Evolutionary conservation across 768 basidiomycete species (phyloP).

Genomic region (Hemileccinum impolitum): DNA sequence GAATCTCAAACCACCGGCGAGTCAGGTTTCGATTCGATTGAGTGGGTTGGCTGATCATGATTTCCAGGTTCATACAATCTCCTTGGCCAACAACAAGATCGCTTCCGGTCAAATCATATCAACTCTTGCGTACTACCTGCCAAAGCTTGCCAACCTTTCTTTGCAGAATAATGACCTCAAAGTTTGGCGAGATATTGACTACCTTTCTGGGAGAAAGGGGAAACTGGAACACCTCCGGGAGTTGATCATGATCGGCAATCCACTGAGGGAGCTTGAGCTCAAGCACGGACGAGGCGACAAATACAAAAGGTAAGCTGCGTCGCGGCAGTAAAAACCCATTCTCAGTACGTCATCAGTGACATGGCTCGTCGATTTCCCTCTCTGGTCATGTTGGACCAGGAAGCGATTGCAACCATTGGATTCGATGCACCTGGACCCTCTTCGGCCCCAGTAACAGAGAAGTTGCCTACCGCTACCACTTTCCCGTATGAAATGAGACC

Average conservation of each 20-base stretch:
- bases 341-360: slow-evolving; percentile 48
- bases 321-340: not conserved
- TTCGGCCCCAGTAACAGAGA: slow-evolving; percentile 33
- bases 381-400: slow-evolving; percentile 79
- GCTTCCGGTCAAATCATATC: slow-evolving; percentile 54
- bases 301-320: slow-evolving; percentile 60
- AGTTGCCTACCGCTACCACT: slow-evolving; percentile 56
- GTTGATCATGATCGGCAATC: slow-evolving; percentile 73
- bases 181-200: slow-evolving; percentile 67
- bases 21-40: slow-evolving; percentile 8
- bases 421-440: slow-evolving; percentile 70
- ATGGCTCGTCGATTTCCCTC: slow-evolving; percentile 77
- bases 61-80: slow-evolving; percentile 70
- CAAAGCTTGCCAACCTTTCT: slow-evolving; percentile 75
- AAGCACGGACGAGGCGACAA: slow-evolving; percentile 53
- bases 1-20: slow-evolving; percentile 71
- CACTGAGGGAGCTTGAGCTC: slow-evolving; percentile 60
- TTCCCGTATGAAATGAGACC: slow-evolving; percentile 77
- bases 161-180: slow-evolving; percentile 73
- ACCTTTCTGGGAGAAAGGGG: slow-evolving; percentile 53
- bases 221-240: slow-evolving; percentile 66
- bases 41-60: not conserved
- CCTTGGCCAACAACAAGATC: slow-evolving; percentile 78
- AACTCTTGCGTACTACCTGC: slow-evolving; percentile 69
- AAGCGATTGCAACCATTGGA: slow-evolving; percentile 69